Conservation (phyloP, 108 stramenopile species). For the Epithemia pelagica region DNA sequence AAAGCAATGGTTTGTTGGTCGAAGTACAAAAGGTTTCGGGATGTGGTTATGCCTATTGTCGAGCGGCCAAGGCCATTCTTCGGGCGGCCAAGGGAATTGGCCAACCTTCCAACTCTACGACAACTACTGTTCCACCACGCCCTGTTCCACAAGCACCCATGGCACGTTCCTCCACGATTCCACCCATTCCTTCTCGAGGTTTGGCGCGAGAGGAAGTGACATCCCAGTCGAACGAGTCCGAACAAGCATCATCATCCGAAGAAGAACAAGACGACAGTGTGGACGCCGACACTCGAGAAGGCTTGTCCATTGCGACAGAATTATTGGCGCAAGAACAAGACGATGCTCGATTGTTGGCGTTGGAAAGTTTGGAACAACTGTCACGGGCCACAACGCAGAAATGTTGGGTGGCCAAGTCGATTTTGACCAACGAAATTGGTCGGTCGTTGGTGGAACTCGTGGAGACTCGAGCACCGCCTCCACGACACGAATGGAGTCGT, state of each 20-base stretch:
- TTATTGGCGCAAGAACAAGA: neutral
- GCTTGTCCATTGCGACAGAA: neutral
- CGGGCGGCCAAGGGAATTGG: slow-evolving; percentile 1
- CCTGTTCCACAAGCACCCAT: neutral
- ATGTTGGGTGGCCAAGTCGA: neutral
- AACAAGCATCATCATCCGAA: no score
- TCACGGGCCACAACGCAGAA: neutral
- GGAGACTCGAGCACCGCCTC: neutral
- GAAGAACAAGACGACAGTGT: neutral
- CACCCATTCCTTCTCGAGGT: neutral
- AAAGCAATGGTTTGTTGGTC: neutral
- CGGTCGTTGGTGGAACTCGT: neutral
- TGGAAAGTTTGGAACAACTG: neutral
- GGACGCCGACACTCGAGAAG: neutral
- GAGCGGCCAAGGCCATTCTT: neutral
- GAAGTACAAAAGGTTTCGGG: neutral
- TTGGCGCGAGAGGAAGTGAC: no score
- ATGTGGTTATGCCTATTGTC: neutral
- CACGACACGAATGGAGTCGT: no score
- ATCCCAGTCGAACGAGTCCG: no score
- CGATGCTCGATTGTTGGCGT: neutral
- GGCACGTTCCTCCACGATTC: neutral
- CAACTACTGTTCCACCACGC: neutral
- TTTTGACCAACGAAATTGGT: neutral
- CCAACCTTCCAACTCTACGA: neutral